Evolutionary conservation across 495 filamentous ascomycete genomes (phyloP).

Genomic region (Penicillium flavigenum): DNA sequence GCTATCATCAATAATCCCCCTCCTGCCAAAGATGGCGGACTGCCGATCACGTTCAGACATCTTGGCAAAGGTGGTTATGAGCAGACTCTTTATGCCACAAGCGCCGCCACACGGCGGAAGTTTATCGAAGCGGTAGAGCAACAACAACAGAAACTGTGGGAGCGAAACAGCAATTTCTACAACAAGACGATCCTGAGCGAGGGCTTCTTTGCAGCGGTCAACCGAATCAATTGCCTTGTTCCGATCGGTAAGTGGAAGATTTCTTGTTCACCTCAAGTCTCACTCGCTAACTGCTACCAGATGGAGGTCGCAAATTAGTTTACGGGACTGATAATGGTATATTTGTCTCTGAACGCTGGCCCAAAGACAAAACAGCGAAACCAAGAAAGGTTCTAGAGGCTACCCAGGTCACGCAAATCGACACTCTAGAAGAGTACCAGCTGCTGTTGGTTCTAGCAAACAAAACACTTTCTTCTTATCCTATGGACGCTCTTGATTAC

Average conservation of each 20-base stretch:
- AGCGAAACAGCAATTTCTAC: conserved; percentile 85
- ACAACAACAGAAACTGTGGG: conserved; percentile 80
- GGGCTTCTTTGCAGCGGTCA: conserved; percentile 75
- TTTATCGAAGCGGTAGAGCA: conserved; percentile 95
- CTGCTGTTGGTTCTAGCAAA: conserved; percentile 90
- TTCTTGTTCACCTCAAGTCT: neutral
- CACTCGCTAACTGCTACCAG: conserved; percentile 48
- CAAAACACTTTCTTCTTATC: conserved; percentile 84
- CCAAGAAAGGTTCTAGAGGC: conserved; percentile 85
- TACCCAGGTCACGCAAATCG: conserved; percentile 87
- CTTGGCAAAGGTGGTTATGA: conserved; percentile 97
- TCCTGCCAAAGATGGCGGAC: conserved; percentile 65
- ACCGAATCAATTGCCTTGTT: conserved; percentile 88
- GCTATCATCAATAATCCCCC: conserved; percentile 50
- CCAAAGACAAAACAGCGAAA: conserved; percentile 72
- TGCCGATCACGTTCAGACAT: conserved; percentile 97
- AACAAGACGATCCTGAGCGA: conserved; percentile 83
- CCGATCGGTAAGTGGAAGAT: conserved; percentile 66
- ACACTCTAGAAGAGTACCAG: conserved; percentile 92
- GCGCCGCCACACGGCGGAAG: conserved; percentile 72
- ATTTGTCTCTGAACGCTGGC: conserved; percentile 84
- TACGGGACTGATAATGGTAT: conserved; percentile 93
- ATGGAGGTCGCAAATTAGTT: conserved; percentile 92
- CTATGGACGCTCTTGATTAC: conserved; percentile 78
- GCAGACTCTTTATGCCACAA: conserved; percentile 78